These are phyloP conservation scores for Picea mariana DNA, from an alignment of 83 land plant genomes.

Conservation along the genomic window DNA sequence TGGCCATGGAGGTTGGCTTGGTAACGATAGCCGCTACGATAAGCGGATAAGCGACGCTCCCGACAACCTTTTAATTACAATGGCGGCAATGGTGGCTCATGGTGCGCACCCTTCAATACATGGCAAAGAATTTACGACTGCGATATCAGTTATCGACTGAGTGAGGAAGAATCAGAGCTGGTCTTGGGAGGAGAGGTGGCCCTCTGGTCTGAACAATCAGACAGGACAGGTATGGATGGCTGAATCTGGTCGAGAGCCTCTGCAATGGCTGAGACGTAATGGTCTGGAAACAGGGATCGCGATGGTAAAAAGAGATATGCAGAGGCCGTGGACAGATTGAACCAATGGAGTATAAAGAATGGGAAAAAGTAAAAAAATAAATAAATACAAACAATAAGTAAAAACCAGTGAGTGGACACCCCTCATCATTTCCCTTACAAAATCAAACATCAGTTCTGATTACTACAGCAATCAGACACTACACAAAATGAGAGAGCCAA, in stretches of 20 bases:
- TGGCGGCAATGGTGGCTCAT: constrained; percentile 73
- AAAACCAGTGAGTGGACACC: too few relatives aligned
- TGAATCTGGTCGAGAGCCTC: constrained; percentile 81
- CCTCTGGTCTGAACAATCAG: constrained; percentile 94
- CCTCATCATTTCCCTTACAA: too few relatives aligned
- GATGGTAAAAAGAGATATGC: constrained; percentile 68
- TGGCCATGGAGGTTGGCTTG: constrained; percentile 79
- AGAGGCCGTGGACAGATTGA: constrained; percentile 76
- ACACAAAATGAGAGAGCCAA: background rate
- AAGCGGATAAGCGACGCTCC: constrained; percentile 14
- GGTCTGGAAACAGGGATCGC: constrained; percentile 85
- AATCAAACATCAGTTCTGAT: too few relatives aligned
- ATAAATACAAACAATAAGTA: too few relatives aligned
- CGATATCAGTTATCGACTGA: constrained; percentile 74
- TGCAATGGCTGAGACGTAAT: constrained; percentile 84
- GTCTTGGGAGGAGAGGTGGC: constrained; percentile 93
- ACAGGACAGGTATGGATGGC: constrained; percentile 64
- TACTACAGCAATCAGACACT: too few relatives aligned
- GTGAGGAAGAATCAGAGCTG: constrained; percentile 51
- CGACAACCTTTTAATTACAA: constrained; percentile 27
- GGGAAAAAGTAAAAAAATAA: too few relatives aligned
- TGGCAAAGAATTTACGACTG: constrained; percentile 85
- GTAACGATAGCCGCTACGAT: constrained; percentile 72
- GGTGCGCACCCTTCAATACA: constrained; percentile 91
- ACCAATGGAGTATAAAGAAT: constrained; percentile 89